Conservation (phyloP, 495 filamentous ascomycete species). For the Hapsidospora chrysogenum region DNA sequence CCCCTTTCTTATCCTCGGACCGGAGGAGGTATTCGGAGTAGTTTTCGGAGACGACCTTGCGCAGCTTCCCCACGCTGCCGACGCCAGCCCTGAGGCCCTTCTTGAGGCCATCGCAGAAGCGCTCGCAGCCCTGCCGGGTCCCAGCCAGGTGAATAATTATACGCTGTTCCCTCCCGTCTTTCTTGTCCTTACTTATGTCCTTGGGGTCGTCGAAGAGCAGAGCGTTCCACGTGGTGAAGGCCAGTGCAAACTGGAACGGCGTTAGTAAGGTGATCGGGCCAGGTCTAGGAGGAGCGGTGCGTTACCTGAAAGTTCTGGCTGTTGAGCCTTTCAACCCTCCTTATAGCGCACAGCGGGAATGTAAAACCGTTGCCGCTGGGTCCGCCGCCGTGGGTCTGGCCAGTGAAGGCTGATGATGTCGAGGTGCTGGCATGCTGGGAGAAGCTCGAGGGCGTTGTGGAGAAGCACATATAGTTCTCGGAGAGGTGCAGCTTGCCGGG, state of each 20-base stretch:
- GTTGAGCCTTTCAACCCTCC: constrained; percentile 80
- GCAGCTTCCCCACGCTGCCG: constrained; percentile 69
- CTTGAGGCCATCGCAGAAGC: constrained; percentile 92
- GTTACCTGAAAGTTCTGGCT: constrained; percentile 61
- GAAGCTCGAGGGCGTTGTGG: constrained; percentile 81
- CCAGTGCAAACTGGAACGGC: constrained; percentile 55
- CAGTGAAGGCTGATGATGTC: constrained; percentile 64
- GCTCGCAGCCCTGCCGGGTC: constrained; percentile 73
- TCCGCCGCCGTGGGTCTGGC: constrained; percentile 76
- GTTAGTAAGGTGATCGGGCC: neutral
- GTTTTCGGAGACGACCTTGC: constrained; percentile 59
- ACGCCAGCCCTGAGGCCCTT: constrained; percentile 70
- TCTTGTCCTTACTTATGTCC: constrained; percentile 28
- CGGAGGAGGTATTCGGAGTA: constrained; percentile 87
- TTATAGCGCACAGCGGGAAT: constrained; percentile 80
- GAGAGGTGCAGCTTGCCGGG: constrained; percentile 87
- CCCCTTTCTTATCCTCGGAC: constrained; percentile 37
- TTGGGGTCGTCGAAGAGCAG: constrained; percentile 32
- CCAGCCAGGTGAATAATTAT: constrained; percentile 83
- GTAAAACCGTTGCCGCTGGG: constrained; percentile 96
- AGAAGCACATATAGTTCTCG: constrained; percentile 90
- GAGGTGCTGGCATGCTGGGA: constrained; percentile 55
- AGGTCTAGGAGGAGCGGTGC: neutral
- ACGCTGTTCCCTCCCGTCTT: constrained; percentile 47
- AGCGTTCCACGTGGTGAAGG: constrained; percentile 94